phyloP scores from a whole-genome alignment of 2,329 filamentous ascomycete genomes.

The Fusarium sp. region DNA sequence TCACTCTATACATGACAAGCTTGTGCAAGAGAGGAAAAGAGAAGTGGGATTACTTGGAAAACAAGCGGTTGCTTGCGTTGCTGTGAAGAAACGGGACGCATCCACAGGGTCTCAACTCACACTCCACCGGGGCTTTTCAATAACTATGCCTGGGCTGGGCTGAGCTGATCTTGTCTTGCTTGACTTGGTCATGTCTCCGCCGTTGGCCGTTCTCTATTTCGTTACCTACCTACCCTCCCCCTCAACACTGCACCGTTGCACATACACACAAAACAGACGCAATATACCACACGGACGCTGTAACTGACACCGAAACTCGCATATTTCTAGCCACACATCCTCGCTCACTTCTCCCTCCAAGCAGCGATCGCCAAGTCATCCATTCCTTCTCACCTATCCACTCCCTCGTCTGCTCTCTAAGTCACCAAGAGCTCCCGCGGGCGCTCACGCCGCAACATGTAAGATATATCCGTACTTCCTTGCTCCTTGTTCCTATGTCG shows the following conservation, averaged over 20 bases:
- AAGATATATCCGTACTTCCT: constrained; percentile 37
- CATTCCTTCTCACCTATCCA: constrained; percentile 10
- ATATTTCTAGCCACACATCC: constrained; percentile 37
- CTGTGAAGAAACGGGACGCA: constrained; percentile 9
- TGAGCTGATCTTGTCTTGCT: constrained; percentile 25
- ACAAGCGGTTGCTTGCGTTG: constrained; percentile 17
- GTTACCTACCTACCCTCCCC: constrained; percentile 22
- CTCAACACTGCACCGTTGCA: constrained; percentile 25
- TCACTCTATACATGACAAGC: constrained; percentile 35
- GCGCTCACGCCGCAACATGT: constrained; percentile 47
- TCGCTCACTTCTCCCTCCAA: constrained; percentile 8
- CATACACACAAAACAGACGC: constrained; percentile 26
- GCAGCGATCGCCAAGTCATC: constrained; percentile 9
- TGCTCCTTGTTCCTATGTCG: not conserved
- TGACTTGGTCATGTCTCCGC: constrained; percentile 12
- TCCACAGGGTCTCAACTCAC: constrained; percentile 26
- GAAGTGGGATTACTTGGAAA: constrained; percentile 7
- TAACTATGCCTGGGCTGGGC: constrained; percentile 2
- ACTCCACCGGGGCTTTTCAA: constrained; percentile 22
- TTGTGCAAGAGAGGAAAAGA: constrained; percentile 12
- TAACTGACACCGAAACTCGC: constrained; percentile 37
- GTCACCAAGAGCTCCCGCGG: constrained; percentile 36
- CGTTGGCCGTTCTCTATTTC: constrained; percentile 11
- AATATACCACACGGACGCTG: constrained; percentile 27
- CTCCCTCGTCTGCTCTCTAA: constrained; percentile 24